Percentiles rank a stretch among this genome's conserved stretches.
These are phyloP conservation scores for Termitomyces sp. DNA, from an alignment of 1,284 basidiomycete genomes.

Conservation along the genomic window DNA sequence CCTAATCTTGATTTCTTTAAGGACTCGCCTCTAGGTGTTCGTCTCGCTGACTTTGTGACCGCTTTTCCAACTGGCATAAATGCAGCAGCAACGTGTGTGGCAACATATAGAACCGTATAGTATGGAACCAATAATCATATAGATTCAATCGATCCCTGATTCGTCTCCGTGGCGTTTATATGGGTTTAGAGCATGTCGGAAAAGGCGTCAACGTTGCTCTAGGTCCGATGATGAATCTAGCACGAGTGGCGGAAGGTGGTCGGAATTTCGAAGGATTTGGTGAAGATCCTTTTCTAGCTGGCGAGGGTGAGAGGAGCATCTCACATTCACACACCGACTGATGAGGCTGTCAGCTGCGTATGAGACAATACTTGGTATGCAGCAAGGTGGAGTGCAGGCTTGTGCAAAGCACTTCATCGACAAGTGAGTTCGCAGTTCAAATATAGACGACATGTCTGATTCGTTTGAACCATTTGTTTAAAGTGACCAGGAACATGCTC, in stretches of 20 bases:
- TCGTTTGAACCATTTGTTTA: not conserved
- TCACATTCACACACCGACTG: not conserved
- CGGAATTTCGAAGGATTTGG: conserved; percentile 86
- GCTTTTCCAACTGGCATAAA: conserved; percentile 60
- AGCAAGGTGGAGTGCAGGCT: conserved; percentile 67
- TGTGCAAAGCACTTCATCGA: conserved; percentile 77
- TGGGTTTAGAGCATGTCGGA: conserved; percentile 73
- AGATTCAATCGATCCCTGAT: conserved; percentile 59
- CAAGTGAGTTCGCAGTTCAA: conserved; percentile 42
- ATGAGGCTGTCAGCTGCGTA: conserved; percentile 44
- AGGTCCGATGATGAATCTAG: conserved; percentile 69
- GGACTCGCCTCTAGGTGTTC: conserved; percentile 55
- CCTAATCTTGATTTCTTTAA: not conserved
- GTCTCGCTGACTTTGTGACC: conserved; percentile 50
- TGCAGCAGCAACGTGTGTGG: conserved; percentile 44
- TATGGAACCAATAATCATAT: too few relatives aligned
- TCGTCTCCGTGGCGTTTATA: conserved; percentile 63
- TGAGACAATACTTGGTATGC: conserved; percentile 73
- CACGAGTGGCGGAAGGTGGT: conserved; percentile 60
- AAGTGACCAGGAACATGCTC: conserved; percentile 65
- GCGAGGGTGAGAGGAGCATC: conserved; percentile 47
- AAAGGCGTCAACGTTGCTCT: conserved; percentile 62
- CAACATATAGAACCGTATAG: too few relatives aligned
- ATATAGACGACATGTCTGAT: not conserved
- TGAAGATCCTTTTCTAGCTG: conserved; percentile 69